phyloP scores from a whole-genome alignment of 2,329 filamentous ascomycete genomes.

The Bipolaris bicolor region DNA sequence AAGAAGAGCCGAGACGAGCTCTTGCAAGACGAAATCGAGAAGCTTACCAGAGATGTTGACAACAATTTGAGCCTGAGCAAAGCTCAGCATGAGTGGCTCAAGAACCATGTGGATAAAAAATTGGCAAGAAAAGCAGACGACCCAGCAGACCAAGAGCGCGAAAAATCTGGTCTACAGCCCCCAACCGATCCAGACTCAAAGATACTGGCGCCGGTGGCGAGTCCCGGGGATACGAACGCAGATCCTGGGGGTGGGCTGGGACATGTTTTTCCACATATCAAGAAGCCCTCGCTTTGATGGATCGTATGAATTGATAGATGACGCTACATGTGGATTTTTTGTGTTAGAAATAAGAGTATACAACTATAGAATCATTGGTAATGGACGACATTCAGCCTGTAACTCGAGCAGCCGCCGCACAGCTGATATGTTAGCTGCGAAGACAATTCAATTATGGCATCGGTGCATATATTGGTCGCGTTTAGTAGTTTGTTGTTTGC shows the following conservation, averaged over 20 bases:
- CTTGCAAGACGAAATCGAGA: slow-evolving; percentile 63
- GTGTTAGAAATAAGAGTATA: slow-evolving; percentile 4
- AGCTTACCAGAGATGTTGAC: slow-evolving; percentile 64
- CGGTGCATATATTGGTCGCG: background rate
- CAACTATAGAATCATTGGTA: slow-evolving; percentile 3
- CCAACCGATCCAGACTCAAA: slow-evolving; percentile 13
- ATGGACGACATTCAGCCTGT: background rate
- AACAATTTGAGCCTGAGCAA: slow-evolving; percentile 53
- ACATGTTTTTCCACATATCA: slow-evolving; percentile 42
- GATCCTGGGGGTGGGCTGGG: slow-evolving; percentile 22
- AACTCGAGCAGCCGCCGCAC: background rate
- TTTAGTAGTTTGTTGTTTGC: slow-evolving; percentile 29
- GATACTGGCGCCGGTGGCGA: slow-evolving; percentile 15
- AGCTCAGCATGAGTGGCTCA: slow-evolving; percentile 43
- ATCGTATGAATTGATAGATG: background rate
- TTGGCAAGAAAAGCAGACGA: slow-evolving; percentile 28
- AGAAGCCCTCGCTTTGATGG: slow-evolving; percentile 54
- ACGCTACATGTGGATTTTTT: background rate
- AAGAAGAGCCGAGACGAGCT: slow-evolving; percentile 60
- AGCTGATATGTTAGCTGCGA: background rate
- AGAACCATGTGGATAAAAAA: slow-evolving; percentile 41
- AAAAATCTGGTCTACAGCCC: slow-evolving; percentile 7
- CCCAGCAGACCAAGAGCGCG: background rate
- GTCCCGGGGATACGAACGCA: slow-evolving; percentile 1
- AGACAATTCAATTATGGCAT: background rate